Evolutionary conservation across 1,139 yeast species (phyloP), one percentile per base, ranked within the genome.

Genomic region (Taphrina communis): DNA sequence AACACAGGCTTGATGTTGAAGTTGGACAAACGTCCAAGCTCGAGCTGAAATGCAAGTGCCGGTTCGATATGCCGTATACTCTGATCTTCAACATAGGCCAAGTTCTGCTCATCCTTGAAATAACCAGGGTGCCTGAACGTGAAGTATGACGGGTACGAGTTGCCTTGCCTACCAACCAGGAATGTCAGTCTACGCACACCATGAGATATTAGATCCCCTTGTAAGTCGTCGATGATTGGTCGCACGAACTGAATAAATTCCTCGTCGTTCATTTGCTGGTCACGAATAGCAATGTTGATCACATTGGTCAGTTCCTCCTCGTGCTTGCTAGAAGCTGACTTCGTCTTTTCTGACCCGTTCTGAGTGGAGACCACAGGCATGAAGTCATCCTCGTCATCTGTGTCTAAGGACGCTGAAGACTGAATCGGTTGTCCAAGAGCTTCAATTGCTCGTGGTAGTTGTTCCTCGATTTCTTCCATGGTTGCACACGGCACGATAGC

Each of bases 1-100:
- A 91, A 90, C 70, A 94, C 90, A 63, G 97, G 98, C 78, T 89
- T 91, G 80, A 94, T 91, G 80, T 90, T 88, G 81, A 94, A 94
- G 82, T 94, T 95, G 63, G 96, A 90, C 80, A 94, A 84, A 82
- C 98, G 88, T 76, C 92, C 96, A 74, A 94, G 84, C 81, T 94
- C 99, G 75, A 94, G 85, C 82, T 94, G 99, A 89, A 88, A 94
- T 69, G 99, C 99, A 76, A 94, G 84, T 58, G 99, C 97, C 42
- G 99, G 99, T 80, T 94, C 99, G 76, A 94, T 91, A 78, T 94
- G 97, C 82, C 99, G 93, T 78, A 94, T 90, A 48, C 93, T 93
- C 81, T 88, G 86, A 81, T 94, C 96, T 73, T 81, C 83, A 50
- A 69, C 72, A 46, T 68, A 70, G 31, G 50, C 52, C 41, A 44